These are phyloP conservation scores for Harringtonia lauricola DNA, from an alignment of 2,329 filamentous ascomycete species.

Conservation along the genomic window DNA sequence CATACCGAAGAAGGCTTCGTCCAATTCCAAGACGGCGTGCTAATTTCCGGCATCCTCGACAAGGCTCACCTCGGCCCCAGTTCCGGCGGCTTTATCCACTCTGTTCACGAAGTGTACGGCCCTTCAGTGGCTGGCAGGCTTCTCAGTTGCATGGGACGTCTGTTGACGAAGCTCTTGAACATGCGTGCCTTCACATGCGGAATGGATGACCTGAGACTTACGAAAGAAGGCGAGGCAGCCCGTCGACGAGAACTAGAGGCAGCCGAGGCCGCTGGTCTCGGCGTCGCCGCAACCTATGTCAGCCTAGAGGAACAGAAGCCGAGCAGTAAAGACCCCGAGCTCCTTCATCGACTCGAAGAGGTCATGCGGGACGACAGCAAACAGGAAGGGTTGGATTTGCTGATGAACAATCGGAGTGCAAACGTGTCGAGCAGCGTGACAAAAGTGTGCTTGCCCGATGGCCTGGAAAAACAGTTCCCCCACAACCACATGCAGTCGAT, in stretches of 20 bases:
- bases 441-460: constrained; percentile 64
- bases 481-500: constrained; percentile 98
- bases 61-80: constrained; percentile 90
- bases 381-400: constrained; percentile 77
- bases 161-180: constrained; percentile 80
- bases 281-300: constrained; percentile 81
- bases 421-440: constrained; percentile 72
- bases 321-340: constrained; percentile 54
- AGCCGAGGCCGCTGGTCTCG: constrained; percentile 59
- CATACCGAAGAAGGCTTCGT: constrained; percentile 71
- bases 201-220: constrained; percentile 89
- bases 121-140: constrained; percentile 77
- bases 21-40: constrained; percentile 74
- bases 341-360: constrained; percentile 72
- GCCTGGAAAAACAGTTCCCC: constrained; percentile 84
- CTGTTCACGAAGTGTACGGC: constrained; percentile 88
- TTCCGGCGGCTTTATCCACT: constrained; percentile 78
- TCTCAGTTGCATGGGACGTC: constrained; percentile 77
- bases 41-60: constrained; percentile 85
- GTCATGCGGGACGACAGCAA: constrained; percentile 86
- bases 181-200: constrained; percentile 96
- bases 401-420: constrained; percentile 64
- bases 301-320: constrained; percentile 58
- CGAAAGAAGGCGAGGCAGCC: constrained; percentile 61
- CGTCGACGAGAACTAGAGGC: constrained; percentile 58